Conservation (phyloP, 805 yeast species). For the Kazachstania taianensis region DNA sequence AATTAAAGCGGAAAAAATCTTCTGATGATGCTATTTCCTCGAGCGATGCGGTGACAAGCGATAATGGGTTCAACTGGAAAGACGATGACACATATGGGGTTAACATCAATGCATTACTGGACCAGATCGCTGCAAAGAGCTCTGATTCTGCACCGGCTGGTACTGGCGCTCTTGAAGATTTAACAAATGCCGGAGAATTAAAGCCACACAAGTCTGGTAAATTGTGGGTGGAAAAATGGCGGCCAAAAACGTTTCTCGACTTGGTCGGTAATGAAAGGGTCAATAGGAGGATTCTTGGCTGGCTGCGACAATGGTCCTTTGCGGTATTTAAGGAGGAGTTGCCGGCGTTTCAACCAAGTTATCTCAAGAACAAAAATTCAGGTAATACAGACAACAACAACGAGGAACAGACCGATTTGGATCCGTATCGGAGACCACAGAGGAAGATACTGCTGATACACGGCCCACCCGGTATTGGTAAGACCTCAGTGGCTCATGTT, state of each 20-base stretch:
- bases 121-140: slow-evolving; percentile 22
- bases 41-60: neutral
- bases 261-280: slow-evolving; percentile 59
- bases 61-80: slow-evolving; percentile 18
- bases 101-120: slow-evolving; percentile 30
- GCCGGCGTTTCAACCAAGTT: slow-evolving; percentile 6
- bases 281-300: slow-evolving; percentile 47
- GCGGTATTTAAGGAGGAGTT: slow-evolving; percentile 42
- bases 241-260: slow-evolving; percentile 55
- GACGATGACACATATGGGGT: slow-evolving; percentile 32
- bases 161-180: slow-evolving; percentile 1
- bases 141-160: neutral
- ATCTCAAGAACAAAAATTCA: neutral
- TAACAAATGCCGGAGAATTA: neutral
- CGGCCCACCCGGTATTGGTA: slow-evolving; percentile 93
- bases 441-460: slow-evolving; percentile 62
- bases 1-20: neutral
- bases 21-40: too few species aligned
- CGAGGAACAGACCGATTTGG: slow-evolving; percentile 20
- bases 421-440: slow-evolving; percentile 49
- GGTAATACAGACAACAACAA: slow-evolving; percentile 3
- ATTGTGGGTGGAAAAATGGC: slow-evolving; percentile 56
- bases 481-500: slow-evolving; percentile 80
- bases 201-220: slow-evolving; percentile 3
- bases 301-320: slow-evolving; percentile 62